Conservation (phyloP, 2,329 filamentous ascomycete genomes). For the Sclerotinia nivalis region DNA sequence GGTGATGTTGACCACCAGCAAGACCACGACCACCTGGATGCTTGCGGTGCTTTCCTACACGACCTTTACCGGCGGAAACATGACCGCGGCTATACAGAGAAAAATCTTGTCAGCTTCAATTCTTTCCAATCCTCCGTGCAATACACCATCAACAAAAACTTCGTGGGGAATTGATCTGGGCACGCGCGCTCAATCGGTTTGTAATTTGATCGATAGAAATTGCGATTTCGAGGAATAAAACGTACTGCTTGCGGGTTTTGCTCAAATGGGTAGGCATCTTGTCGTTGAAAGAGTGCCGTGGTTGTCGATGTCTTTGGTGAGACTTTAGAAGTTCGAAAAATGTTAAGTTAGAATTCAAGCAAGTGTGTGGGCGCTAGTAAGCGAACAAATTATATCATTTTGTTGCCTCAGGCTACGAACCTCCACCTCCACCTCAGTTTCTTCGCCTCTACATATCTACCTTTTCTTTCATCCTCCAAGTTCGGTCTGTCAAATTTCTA, state of each 20-base stretch:
- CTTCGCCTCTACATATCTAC: neutral
- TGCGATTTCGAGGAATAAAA: slow-evolving; percentile 36
- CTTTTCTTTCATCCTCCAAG: neutral
- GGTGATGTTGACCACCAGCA: slow-evolving; percentile 99
- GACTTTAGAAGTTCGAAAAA: neutral
- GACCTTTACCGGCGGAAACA: slow-evolving; percentile 97
- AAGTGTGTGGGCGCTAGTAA: slow-evolving; percentile 20
- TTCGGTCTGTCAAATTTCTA: neutral
- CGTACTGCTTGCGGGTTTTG: slow-evolving; percentile 78
- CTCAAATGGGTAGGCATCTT: slow-evolving; percentile 73
- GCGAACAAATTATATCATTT: slow-evolving; percentile 14
- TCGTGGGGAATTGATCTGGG: slow-evolving; percentile 18
- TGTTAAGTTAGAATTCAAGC: slow-evolving; percentile 5
- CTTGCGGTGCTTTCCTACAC: slow-evolving; percentile 99
- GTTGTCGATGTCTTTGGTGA: slow-evolving; percentile 29
- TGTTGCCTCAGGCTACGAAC: neutral
- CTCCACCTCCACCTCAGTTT: neutral
- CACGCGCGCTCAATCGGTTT: slow-evolving; percentile 18
- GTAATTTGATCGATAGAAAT: slow-evolving; percentile 16
- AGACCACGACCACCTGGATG: slow-evolving; percentile 78
- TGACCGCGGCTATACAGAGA: slow-evolving; percentile 76
- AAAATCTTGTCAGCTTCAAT: slow-evolving; percentile 38
- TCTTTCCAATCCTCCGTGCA: slow-evolving; percentile 13
- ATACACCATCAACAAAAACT: neutral
- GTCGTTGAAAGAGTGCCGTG: slow-evolving; percentile 44